Conservation (phyloP, 2,329 filamentous ascomycete species). For the Ascochyta koolunga region DNA sequence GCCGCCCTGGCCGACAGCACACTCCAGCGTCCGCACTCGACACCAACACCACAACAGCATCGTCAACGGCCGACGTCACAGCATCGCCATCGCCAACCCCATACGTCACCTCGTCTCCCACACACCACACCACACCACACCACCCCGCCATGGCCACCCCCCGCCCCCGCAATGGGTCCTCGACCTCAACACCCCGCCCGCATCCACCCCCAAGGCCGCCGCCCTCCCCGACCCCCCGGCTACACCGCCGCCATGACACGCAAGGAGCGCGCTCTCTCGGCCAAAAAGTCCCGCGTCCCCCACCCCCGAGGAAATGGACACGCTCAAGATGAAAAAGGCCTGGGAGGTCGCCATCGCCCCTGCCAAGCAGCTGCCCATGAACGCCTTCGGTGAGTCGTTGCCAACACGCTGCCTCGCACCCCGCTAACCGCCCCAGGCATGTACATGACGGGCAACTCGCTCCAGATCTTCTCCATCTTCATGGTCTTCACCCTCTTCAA, state of each 20-base stretch:
- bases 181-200: conserved; percentile 74
- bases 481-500: conserved; percentile 99
- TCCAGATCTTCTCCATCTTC: conserved; percentile 99
- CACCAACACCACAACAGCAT: conserved; percentile 3
- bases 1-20: conserved; percentile 22
- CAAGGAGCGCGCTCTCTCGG: conserved; percentile 46
- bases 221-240: conserved; percentile 86
- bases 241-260: conserved; percentile 63
- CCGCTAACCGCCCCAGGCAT: conserved; percentile 60
- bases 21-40: no score
- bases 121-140: not conserved
- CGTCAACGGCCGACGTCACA: not conserved
- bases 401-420: not conserved
- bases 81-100: conserved; percentile 11
- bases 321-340: conserved; percentile 95
- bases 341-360: conserved; percentile 97
- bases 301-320: conserved; percentile 86
- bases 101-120: conserved; percentile 13
- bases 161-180: conserved; percentile 79
- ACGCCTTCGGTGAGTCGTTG: conserved; percentile 73
- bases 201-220: conserved; percentile 67
- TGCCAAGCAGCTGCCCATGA: conserved; percentile 95
- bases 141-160: conserved; percentile 33
- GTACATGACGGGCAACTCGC: conserved; percentile 99
- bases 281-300: conserved; percentile 66